Percentiles rank a stretch among this genome's conserved stretches.
These are phyloP conservation scores for Nakataea oryzae DNA, from an alignment of 2,329 filamentous ascomycete species.

Conservation along the genomic window DNA sequence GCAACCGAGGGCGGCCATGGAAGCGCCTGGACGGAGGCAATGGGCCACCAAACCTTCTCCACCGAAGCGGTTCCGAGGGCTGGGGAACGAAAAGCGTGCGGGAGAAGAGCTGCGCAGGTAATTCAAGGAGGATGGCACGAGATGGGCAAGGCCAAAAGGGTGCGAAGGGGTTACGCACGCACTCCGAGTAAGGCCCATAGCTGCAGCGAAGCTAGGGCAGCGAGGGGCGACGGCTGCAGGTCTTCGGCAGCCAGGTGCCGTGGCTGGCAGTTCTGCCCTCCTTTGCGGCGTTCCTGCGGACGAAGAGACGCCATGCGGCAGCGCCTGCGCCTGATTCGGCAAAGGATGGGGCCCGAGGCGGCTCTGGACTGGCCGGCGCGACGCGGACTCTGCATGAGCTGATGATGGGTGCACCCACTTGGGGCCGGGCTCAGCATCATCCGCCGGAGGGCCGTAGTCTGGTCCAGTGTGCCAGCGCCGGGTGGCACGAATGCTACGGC, in stretches of 20 bases:
- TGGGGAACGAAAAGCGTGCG: no score
- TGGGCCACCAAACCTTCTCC: background rate
- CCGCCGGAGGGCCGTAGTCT: background rate
- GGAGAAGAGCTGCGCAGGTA: background rate
- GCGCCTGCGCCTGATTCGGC: background rate
- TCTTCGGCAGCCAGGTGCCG: background rate
- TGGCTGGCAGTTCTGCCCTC: background rate
- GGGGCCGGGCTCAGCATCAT: background rate
- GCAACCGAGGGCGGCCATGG: background rate
- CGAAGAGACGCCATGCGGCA: background rate
- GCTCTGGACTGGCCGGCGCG: background rate
- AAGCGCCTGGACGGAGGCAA: background rate
- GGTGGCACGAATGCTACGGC: background rate
- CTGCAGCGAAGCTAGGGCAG: background rate
- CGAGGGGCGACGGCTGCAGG: background rate
- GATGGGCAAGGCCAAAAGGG: background rate
- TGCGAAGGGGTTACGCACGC: background rate
- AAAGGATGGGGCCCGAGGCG: background rate
- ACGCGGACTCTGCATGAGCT: background rate
- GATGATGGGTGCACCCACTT: background rate
- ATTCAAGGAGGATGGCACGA: background rate
- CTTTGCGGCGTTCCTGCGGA: background rate
- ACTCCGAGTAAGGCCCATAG: background rate
- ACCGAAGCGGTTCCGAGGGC: background rate
- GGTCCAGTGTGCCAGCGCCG: background rate